Evolutionary conservation across 352 stramenopile genomes (phyloP).

Genomic region (Halophytophthora polymorphica): DNA sequence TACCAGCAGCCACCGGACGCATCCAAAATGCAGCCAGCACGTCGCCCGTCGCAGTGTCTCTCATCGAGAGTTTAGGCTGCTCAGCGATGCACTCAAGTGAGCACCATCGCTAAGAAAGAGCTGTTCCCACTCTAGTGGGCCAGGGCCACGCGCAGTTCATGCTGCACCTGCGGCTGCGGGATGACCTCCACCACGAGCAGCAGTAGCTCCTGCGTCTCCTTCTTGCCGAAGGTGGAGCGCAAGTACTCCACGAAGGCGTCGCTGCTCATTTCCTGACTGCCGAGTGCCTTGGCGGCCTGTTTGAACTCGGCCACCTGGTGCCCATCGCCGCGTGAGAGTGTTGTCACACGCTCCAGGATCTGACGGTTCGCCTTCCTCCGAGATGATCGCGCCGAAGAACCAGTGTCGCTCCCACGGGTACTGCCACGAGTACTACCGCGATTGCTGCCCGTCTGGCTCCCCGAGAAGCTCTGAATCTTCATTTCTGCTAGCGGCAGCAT

Average conservation of each 20-base stretch:
- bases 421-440: slow-evolving; percentile 9
- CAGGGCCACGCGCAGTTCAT: slow-evolving; percentile 53
- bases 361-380: slow-evolving; percentile 67
- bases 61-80: no score
- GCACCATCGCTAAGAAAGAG: neutral
- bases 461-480: slow-evolving; percentile 33
- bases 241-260: slow-evolving; percentile 61
- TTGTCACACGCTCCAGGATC: slow-evolving; percentile 63
- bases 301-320: slow-evolving; percentile 60
- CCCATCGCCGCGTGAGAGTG: slow-evolving; percentile 44
- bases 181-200: slow-evolving; percentile 64
- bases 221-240: slow-evolving; percentile 51
- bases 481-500: slow-evolving; percentile 25
- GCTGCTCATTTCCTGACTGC: slow-evolving; percentile 66
- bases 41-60: no score
- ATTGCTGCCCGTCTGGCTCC: slow-evolving; percentile 15
- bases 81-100: no score
- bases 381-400: slow-evolving; percentile 22
- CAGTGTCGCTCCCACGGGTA: no score
- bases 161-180: slow-evolving; percentile 53
- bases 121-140: slow-evolving; percentile 21
- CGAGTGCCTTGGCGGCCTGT: slow-evolving; percentile 61
- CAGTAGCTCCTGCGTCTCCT: slow-evolving; percentile 54
- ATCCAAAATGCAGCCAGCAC: no score
- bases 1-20: no score